phyloP scores from a whole-genome alignment of 73 alveolate species.

The Tetrahymena borealis region DNA sequence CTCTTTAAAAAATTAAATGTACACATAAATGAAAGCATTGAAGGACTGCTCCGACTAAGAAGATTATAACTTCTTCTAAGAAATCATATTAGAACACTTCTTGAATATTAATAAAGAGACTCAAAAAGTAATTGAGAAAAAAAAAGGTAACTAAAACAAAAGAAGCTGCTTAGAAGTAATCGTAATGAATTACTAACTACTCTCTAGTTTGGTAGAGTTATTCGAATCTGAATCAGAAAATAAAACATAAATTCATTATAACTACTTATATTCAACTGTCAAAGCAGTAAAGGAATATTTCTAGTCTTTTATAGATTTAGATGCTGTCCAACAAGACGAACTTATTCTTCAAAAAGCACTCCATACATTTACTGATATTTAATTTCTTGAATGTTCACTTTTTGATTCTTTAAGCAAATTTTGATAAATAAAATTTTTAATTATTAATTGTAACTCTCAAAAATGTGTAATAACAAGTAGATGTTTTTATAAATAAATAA shows the following conservation, averaged over 20 bases:
- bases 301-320: background rate
- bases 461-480: too few relatives aligned
- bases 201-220: background rate
- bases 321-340: background rate
- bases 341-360: background rate
- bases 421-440: too few relatives aligned
- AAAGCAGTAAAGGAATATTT: background rate
- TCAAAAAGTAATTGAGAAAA: background rate
- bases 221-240: background rate
- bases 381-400: background rate
- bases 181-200: background rate
- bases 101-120: background rate
- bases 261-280: background rate
- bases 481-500: too few relatives aligned
- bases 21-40: background rate
- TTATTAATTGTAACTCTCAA: too few relatives aligned
- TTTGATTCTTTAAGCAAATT: background rate
- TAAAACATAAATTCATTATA: background rate
- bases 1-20: background rate
- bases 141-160: background rate
- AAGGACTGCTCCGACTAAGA: background rate
- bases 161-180: background rate
- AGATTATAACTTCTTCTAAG: background rate
- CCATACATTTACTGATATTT: background rate
- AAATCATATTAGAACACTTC: background rate